phyloP scores from a whole-genome alignment of 345 rosid genomes.

The Microcos paniculata region DNA sequence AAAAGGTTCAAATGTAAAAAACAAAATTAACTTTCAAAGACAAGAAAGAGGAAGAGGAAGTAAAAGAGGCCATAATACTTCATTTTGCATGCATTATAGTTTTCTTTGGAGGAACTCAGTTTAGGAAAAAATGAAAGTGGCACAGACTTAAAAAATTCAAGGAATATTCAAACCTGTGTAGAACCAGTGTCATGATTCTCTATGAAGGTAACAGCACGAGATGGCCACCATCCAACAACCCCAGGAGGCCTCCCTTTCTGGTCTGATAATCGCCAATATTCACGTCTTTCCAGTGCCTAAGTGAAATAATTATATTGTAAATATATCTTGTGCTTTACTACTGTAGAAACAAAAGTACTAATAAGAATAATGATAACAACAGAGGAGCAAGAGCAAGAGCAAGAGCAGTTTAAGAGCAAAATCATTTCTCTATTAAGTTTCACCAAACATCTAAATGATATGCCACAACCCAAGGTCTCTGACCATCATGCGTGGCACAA shows the following conservation, averaged over 20 bases:
- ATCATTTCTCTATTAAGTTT: background rate
- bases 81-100: background rate
- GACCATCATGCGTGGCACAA: background rate
- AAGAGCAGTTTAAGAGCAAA: background rate
- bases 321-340: background rate
- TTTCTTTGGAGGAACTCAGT: background rate
- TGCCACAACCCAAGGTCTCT: background rate
- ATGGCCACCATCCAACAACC: constrained; percentile 99
- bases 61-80: background rate
- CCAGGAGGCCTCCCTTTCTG: constrained; percentile 92
- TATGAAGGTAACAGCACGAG: constrained; percentile 95
- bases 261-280: constrained; percentile 94
- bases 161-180: constrained; percentile 63
- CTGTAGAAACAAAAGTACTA: background rate
- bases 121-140: background rate
- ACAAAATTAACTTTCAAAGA: background rate
- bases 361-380: background rate
- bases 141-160: background rate
- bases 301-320: background rate
- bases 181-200: constrained; percentile 99
- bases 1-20: background rate
- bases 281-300: constrained; percentile 80
- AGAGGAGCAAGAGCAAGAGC: background rate
- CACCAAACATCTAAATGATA: background rate
- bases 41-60: background rate